Conservation (phyloP, 2,329 filamentous ascomycete species). For the Tolypocladium pustulatum region DNA sequence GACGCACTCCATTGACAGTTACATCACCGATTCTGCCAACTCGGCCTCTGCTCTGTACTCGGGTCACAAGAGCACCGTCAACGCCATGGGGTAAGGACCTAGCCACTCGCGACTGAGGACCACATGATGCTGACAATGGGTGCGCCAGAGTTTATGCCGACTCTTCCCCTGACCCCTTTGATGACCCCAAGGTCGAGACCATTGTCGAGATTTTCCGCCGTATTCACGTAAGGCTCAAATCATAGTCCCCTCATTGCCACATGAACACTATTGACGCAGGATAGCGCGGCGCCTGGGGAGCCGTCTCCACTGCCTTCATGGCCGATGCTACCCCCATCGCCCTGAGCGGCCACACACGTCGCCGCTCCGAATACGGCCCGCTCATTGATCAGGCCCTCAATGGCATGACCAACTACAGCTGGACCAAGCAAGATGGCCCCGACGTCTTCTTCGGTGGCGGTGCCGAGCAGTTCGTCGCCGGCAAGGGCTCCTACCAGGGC, state of each 20-base stretch:
- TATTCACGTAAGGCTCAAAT: slow-evolving; percentile 42
- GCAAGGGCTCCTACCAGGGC: slow-evolving; percentile 52
- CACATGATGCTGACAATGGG: not conserved
- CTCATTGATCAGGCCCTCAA: slow-evolving; percentile 69
- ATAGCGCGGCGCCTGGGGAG: slow-evolving; percentile 45
- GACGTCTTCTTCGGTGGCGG: slow-evolving; percentile 78
- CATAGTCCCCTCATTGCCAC: not conserved
- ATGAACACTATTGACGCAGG: not conserved
- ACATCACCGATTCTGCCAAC: slow-evolving; percentile 82
- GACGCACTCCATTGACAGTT: slow-evolving; percentile 76
- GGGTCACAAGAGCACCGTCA: slow-evolving; percentile 76
- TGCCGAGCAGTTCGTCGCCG: slow-evolving; percentile 68
- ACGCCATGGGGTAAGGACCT: slow-evolving; percentile 53
- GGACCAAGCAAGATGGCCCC: slow-evolving; percentile 63
- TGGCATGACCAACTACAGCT: slow-evolving; percentile 69
- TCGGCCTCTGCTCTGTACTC: slow-evolving; percentile 72
- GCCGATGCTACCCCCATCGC: slow-evolving; percentile 77
- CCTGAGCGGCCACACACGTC: slow-evolving; percentile 60
- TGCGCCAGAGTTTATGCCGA: slow-evolving; percentile 57
- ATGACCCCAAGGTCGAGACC: slow-evolving; percentile 80
- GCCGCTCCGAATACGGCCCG: slow-evolving; percentile 56
- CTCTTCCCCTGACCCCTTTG: slow-evolving; percentile 60
- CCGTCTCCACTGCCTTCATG: slow-evolving; percentile 70
- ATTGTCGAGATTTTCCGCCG: slow-evolving; percentile 70
- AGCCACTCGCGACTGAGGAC: not conserved